Percentiles rank a stretch among this genome's conserved stretches.
Evolutionary conservation across 768 basidiomycete genomes (phyloP).

Genomic region (Coprinopsis marcescibilis): DNA sequence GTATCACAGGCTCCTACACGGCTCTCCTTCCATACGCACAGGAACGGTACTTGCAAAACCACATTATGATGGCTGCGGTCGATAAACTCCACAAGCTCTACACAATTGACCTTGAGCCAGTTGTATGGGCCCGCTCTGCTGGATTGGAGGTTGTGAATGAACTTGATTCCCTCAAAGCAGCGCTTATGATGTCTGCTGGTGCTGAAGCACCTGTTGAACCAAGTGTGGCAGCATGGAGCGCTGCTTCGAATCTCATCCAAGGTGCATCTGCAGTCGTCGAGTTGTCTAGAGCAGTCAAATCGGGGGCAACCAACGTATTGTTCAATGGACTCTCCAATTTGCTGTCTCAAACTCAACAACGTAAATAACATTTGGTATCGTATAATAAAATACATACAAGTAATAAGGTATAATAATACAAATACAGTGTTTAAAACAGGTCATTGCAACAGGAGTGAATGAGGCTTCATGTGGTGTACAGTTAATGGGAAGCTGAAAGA

Average conservation of each 20-base stretch:
- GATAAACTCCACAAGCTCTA: conserved; percentile 93
- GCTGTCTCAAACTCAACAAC: not conserved
- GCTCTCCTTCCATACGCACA: conserved; percentile 72
- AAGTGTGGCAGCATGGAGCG: conserved; percentile 24
- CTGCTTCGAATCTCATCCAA: conserved; percentile 42
- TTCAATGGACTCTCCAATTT: conserved; percentile 25
- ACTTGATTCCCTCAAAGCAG: conserved; percentile 73
- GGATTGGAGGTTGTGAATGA: conserved; percentile 93
- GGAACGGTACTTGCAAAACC: conserved; percentile 81
- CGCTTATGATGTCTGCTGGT: conserved; percentile 78
- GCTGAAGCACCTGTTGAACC: conserved; percentile 19
- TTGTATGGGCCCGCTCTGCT: conserved; percentile 83
- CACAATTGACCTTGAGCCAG: conserved; percentile 51
- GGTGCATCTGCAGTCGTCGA: conserved; percentile 30
- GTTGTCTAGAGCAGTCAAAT: conserved; percentile 23
- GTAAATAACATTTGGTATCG: not conserved
- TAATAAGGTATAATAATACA: not conserved
- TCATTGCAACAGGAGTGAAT: too few species aligned
- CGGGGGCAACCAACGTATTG: conserved; percentile 23
- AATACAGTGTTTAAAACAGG: too few species aligned
- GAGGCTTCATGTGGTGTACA: too few species aligned
- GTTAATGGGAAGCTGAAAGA: too few species aligned
- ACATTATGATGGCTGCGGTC: conserved; percentile 73
- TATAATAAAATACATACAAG: too few species aligned
- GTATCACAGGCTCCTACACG: conserved; percentile 58